Percentiles rank a stretch among this genome's conserved stretches.
Conservation (phyloP, 2,329 filamentous ascomycete genomes). For the Raffaelea arxii region DNA sequence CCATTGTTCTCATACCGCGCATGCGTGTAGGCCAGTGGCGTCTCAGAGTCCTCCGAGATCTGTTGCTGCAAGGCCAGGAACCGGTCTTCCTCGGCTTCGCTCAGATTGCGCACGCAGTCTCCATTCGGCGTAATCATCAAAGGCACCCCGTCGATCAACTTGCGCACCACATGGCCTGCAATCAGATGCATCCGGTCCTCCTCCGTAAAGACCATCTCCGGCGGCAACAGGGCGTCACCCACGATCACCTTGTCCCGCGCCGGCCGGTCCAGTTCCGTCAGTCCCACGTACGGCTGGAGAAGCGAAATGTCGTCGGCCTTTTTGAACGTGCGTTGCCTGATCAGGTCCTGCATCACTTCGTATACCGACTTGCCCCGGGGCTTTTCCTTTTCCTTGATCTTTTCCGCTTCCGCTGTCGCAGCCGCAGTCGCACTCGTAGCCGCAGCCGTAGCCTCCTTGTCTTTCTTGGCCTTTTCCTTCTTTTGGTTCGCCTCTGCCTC, state of each 20-base stretch:
- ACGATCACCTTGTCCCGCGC: slow-evolving; percentile 3
- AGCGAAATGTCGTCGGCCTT: slow-evolving; percentile 1
- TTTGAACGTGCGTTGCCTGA: slow-evolving; percentile 7
- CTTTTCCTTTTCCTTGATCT: background rate
- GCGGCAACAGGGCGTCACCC: slow-evolving; percentile 17
- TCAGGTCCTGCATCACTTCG: slow-evolving; percentile 14
- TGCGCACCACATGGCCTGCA: slow-evolving; percentile 49
- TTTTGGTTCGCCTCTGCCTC: background rate
- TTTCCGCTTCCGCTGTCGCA: background rate
- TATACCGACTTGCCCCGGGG: slow-evolving; percentile 2
- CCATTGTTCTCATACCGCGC: slow-evolving; percentile 43
- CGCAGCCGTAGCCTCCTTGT: slow-evolving; percentile 15
- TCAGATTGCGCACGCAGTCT: slow-evolving; percentile 65
- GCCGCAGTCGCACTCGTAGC: slow-evolving; percentile 12
- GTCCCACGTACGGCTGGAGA: slow-evolving; percentile 3
- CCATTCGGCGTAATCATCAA: slow-evolving; percentile 69
- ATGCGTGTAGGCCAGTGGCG: slow-evolving; percentile 46
- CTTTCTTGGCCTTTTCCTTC: background rate
- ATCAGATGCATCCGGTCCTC: slow-evolving; percentile 46
- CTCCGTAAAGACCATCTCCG: slow-evolving; percentile 38
- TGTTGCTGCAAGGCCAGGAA: slow-evolving; percentile 60
- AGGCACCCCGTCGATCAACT: slow-evolving; percentile 53
- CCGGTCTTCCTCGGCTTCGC: slow-evolving; percentile 56
- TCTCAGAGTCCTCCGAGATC: slow-evolving; percentile 38
- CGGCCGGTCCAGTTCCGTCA: background rate